phyloP scores from a whole-genome alignment of 2,329 filamentous ascomycete genomes.

The Fusarium sp. region DNA sequence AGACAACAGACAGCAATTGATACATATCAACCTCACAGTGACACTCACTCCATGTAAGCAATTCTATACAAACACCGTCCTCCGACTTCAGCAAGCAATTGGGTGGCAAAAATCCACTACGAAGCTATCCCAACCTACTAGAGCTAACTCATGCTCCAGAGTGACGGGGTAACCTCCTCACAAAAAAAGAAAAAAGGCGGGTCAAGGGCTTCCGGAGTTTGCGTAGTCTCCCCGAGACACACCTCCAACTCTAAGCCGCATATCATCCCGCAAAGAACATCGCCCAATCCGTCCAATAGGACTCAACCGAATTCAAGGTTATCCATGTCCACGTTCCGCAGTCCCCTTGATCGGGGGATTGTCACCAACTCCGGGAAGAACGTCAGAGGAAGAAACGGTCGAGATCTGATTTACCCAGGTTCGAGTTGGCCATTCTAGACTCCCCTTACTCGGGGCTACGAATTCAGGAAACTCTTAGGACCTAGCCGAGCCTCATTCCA shows the following conservation, averaged over 20 bases:
- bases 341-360: slow-evolving; percentile 10
- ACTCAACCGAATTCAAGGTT: slow-evolving; percentile 10
- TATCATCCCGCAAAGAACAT: slow-evolving; percentile 14
- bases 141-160: slow-evolving; percentile 25
- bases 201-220: slow-evolving; percentile 16
- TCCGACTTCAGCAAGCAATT: slow-evolving; percentile 1
- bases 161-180: slow-evolving; percentile 15
- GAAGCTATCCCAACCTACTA: slow-evolving; percentile 15
- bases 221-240: slow-evolving; percentile 25
- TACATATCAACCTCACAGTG: not conserved
- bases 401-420: slow-evolving; percentile 6
- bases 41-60: not conserved
- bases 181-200: slow-evolving; percentile 14
- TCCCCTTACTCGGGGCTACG: slow-evolving; percentile 30
- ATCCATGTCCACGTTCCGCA: slow-evolving; percentile 1
- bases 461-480: slow-evolving; percentile 6
- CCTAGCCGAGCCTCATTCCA: slow-evolving; percentile 19
- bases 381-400: slow-evolving; percentile 12
- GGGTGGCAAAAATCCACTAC: slow-evolving; percentile 16
- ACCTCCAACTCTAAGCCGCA: slow-evolving; percentile 15
- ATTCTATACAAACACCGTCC: not conserved
- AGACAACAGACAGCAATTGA: not conserved
- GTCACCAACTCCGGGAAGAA: slow-evolving; percentile 11
- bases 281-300: slow-evolving; percentile 21
- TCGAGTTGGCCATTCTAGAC: slow-evolving; percentile 9